Evolutionary conservation across 371 early-diverging fungal genomes (phyloP), one percentile per base, ranked within the genome.

Genomic region (Zancudomyces culisetae): DNA sequence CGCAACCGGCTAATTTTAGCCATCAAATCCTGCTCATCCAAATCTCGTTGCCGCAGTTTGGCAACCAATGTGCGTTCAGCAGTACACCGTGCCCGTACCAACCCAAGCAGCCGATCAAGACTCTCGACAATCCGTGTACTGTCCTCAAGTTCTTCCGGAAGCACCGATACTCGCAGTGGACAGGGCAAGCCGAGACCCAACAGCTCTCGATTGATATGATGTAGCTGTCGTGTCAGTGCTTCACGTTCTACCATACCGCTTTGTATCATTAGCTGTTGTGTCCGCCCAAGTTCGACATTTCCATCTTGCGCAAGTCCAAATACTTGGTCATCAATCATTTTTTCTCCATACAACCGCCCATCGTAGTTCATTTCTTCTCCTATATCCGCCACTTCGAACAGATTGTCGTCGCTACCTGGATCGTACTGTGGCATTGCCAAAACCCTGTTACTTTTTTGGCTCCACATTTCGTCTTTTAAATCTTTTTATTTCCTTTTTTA

Each of bases 171-270:
- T 6, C 55, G 50, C 1, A 68, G 49, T 2, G 68, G 68, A 40
- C 61, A 56, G 3, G 68, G 68, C 24, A 68, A 57, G 4, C 63
- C 63, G 18, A 58, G 49, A 22, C 59, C 63, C 56, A 67, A 57
- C 27, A 68, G 55, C 54, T 68, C 68, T 21, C 59, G 63, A 47
- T 66, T 68, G 40, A 68, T 60, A 30, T 56, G 53, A 43, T 67
- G 68, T 43, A 68, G 51, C 0, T 51, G 27, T 1, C 56, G 49
- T 24, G 64, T 56, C 6, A 66, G 61, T 47, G 64, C 52, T 15
- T 24, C n/a, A 6, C 48, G 20, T 29, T 48, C 48, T 10, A 27
- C 29, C 48, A 48, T 48, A 20, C 24, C n/a, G 26, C 48, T 48
- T 20, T 27, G n/a, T 27, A n/a, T 20, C 4, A 29, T 18, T n/a